These are phyloP conservation scores for Penicillium frequentans DNA, from an alignment of 2,329 filamentous ascomycete species.

Conservation along the genomic window DNA sequence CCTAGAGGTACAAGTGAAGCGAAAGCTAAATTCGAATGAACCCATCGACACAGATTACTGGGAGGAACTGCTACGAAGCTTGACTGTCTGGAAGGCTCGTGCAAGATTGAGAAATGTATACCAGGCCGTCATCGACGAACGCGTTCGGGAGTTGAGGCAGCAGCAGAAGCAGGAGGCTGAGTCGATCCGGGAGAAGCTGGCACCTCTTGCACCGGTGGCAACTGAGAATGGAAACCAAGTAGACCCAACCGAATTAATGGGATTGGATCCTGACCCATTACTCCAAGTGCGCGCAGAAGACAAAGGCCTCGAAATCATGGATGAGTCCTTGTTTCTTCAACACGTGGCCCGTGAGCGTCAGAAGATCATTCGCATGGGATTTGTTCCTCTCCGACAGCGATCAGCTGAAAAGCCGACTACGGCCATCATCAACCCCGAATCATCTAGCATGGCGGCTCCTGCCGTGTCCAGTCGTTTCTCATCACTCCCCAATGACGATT, in stretches of 20 bases:
- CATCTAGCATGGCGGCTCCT: conserved; percentile 45
- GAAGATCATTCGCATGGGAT: conserved; percentile 64
- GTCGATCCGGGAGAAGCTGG: conserved; percentile 54
- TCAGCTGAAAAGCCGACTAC: conserved; percentile 34
- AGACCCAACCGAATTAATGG: conserved; percentile 40
- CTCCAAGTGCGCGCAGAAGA: conserved; percentile 65
- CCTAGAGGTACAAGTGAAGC: conserved; percentile 81
- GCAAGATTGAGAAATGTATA: conserved; percentile 78
- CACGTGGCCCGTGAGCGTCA: conserved; percentile 58
- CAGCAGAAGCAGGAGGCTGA: conserved; percentile 68
- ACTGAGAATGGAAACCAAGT: conserved; percentile 4
- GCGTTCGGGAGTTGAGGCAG: conserved; percentile 65
- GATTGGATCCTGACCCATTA: conserved; percentile 65
- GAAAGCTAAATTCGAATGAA: conserved; percentile 84
- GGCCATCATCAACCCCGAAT: conserved; percentile 34
- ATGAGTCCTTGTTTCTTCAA: conserved; percentile 60
- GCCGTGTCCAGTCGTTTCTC: conserved; percentile 69
- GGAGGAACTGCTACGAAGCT: conserved; percentile 83
- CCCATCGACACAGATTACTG: conserved; percentile 96
- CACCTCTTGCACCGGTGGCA: conserved; percentile 47
- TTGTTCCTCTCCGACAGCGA: conserved; percentile 61
- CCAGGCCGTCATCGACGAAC: conserved; percentile 69
- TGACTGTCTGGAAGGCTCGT: conserved; percentile 89
- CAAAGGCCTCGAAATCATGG: conserved; percentile 58
- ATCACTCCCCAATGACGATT: conserved; percentile 69